Percentiles rank a stretch among this genome's conserved stretches.
These are phyloP conservation scores for Elsinoe necatrix DNA, from an alignment of 2,329 filamentous ascomycete species.

Conservation along the genomic window DNA sequence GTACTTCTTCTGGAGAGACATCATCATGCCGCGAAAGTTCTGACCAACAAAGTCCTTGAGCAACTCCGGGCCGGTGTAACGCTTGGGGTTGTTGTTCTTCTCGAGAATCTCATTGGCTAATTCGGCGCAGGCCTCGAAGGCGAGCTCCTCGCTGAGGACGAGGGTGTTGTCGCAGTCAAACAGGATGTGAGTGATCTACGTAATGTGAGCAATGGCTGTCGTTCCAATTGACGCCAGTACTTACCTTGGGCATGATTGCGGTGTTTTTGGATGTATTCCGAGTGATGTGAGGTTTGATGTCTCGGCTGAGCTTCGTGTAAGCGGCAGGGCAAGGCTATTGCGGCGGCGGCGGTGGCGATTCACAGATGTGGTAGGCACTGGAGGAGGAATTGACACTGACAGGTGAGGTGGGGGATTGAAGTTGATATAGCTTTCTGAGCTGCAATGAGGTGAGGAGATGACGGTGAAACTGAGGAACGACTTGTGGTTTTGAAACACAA, in stretches of 20 bases:
- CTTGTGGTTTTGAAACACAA: background rate
- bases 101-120: constrained; percentile 79
- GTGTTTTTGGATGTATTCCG: background rate
- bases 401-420: background rate
- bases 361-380: background rate
- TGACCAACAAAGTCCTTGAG: constrained; percentile 85
- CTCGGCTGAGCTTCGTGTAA: background rate
- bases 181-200: constrained; percentile 41
- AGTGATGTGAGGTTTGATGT: background rate
- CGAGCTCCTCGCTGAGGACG: constrained; percentile 80
- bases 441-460: background rate
- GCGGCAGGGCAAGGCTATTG: constrained; percentile 9
- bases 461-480: constrained; percentile 9
- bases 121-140: constrained; percentile 83
- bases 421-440: background rate
- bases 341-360: background rate
- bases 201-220: background rate
- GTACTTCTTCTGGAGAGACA: constrained; percentile 65
- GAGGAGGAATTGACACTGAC: background rate
- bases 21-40: constrained; percentile 90
- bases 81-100: constrained; percentile 53
- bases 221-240: background rate
- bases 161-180: constrained; percentile 75
- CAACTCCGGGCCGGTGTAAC: constrained; percentile 70
- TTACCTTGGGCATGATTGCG: constrained; percentile 12